Evolutionary conservation across 2,329 filamentous ascomycete species (phyloP), one percentile per base, ranked within the genome.

Genomic region (Colletotrichum camelliae): DNA sequence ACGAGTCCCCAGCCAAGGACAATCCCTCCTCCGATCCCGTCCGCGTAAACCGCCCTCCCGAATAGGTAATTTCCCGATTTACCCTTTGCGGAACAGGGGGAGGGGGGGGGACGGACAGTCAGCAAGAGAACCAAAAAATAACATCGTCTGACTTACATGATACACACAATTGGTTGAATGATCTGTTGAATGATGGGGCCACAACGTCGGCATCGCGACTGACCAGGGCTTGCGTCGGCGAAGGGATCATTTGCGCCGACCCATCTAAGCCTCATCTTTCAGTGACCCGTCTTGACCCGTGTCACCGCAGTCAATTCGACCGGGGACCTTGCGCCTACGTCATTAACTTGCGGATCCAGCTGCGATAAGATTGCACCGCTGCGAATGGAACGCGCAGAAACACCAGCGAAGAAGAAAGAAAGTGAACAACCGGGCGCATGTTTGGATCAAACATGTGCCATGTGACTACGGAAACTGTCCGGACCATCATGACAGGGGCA

Each of bases 11-110:
- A 21, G 37, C 65, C 70, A 73, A 57, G 70, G 70, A 27, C 70
- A 39, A 73, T 69, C 70, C 70, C 70, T 73, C 65, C 70, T 39
- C 55, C 57, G 65, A 62, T 69, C 70, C 48, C 43, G 58, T 13
- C 39, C 58, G 39, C 35, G 27, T 65, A 16, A 67, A 37, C 60
- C 31, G 21, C 2, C 4, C 37, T 55, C 70, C 70, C 55, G 21
- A 69, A 73, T 69, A 73, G 55, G 70, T 24, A 64, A 69, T 69
- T 69, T 37, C 65, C 69, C 31, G 39, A 55, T 68, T 62, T 27
- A 31, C 13, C 35, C 13, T 48, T 48, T 52, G 27, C 58, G 58
- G 55, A 58, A 58, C 24, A n/a, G 24, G 24, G 43, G 55, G 55
- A 3, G 24, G 24, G 24, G 24, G 24, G 24, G 2, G 24, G 24